Percentiles rank a stretch among this genome's conserved stretches.
Evolutionary conservation across 345 rosid genomes (phyloP).

Genomic region (Pistacia atlantica): DNA sequence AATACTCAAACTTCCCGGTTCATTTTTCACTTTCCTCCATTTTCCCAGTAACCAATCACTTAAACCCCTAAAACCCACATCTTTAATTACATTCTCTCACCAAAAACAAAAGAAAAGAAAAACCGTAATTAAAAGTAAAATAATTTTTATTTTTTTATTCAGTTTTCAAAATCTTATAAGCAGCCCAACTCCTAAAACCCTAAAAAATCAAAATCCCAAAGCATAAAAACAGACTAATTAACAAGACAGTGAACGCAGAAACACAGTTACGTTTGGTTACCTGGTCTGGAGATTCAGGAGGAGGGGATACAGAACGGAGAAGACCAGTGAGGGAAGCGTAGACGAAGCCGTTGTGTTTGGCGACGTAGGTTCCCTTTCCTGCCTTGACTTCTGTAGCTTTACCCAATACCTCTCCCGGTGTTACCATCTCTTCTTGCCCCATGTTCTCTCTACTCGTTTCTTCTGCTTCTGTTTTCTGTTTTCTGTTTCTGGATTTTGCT

Average conservation of each 20-base stretch:
- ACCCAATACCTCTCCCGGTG: constrained; percentile 87
- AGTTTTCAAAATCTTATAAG: not conserved
- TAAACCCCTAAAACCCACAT: not conserved
- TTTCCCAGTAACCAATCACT: not conserved
- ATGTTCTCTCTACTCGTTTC: not conserved
- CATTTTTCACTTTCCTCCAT: not conserved
- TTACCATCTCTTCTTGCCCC: constrained; percentile 54
- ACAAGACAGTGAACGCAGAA: not conserved
- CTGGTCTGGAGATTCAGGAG: constrained; percentile 70
- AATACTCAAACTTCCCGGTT: not conserved
- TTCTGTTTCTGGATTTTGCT: not conserved
- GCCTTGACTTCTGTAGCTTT: constrained; percentile 58
- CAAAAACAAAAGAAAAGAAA: not conserved
- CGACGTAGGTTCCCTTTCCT: constrained; percentile 79
- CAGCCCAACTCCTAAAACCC: constrained; percentile 8
- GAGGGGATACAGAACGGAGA: constrained; percentile 49
- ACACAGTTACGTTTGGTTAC: constrained; percentile 25
- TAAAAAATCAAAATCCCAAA: not conserved
- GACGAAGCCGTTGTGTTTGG: constrained; percentile 56
- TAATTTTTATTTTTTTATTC: not conserved
- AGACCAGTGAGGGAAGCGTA: constrained; percentile 82
- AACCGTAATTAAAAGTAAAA: not conserved
- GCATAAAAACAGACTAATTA: not conserved
- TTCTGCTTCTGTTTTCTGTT: not conserved
- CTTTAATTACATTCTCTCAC: not conserved